Evolutionary conservation across 108 stramenopile genomes (phyloP).

Genomic region (Chaetoceros muelleri): DNA sequence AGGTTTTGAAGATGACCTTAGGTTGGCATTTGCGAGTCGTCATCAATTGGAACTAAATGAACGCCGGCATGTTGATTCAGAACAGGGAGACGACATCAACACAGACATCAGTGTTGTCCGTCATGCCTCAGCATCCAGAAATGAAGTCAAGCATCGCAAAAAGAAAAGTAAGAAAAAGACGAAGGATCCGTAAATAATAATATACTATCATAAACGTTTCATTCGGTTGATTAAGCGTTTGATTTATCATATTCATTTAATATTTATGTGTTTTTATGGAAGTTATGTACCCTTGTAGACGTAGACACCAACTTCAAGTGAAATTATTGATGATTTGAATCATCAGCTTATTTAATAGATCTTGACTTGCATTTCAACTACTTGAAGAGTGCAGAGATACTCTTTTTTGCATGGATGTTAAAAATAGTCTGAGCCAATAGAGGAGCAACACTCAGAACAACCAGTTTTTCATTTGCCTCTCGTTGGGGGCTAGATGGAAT

Average conservation of each 20-base stretch:
- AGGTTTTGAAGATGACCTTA: constrained; percentile 28
- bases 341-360: too few relatives aligned
- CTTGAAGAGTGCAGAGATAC: constrained; percentile 98
- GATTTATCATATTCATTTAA: not conserved
- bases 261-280: too few relatives aligned
- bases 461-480: constrained; percentile 83
- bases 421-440: constrained; percentile 97
- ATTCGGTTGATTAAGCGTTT: not conserved
- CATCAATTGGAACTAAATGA: constrained; percentile 30
- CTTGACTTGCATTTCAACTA: too few relatives aligned
- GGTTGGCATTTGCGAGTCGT: constrained; percentile 43
- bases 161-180: not conserved
- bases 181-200: not conserved
- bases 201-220: not conserved
- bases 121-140: too few relatives aligned
- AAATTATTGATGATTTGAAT: too few relatives aligned
- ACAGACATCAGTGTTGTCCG: not conserved
- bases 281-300: too few relatives aligned
- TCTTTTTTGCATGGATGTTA: constrained; percentile 98
- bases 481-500: constrained; percentile 82
- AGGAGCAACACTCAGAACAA: constrained; percentile 92
- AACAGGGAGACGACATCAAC: not conserved
- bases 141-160: not conserved
- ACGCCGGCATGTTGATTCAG: not conserved
- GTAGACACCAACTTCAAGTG: too few relatives aligned